Evolutionary conservation across 257 asterid genomes (phyloP).

Genomic region (Fraxinus quadrangulata): DNA sequence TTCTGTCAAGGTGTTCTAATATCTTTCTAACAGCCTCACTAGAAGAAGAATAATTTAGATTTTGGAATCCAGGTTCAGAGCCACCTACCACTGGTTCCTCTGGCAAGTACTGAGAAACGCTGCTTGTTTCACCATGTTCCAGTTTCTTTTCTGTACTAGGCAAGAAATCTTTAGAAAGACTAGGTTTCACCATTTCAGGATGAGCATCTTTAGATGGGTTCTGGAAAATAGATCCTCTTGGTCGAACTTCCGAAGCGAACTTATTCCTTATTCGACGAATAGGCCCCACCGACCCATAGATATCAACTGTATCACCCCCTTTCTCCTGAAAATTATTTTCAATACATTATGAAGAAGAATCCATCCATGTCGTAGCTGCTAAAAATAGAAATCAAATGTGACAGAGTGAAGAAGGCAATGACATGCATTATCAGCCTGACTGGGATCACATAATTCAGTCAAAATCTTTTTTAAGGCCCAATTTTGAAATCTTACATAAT

Average conservation of each 20-base stretch:
- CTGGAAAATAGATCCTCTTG: slow-evolving; percentile 62
- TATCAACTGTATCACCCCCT: slow-evolving; percentile 45
- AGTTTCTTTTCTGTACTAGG: slow-evolving; percentile 41
- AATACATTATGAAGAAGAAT: slow-evolving; percentile 18
- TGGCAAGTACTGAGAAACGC: slow-evolving; percentile 42
- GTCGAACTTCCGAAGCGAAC: slow-evolving; percentile 69
- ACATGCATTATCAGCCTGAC: slow-evolving; percentile 13
- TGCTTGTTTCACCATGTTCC: slow-evolving; percentile 56
- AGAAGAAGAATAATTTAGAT: slow-evolving; percentile 30
- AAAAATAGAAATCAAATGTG: background rate
- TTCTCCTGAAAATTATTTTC: slow-evolving; percentile 51
- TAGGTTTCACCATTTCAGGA: slow-evolving; percentile 34
- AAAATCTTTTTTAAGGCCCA: slow-evolving; percentile 6
- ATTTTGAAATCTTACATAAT: slow-evolving; percentile 8
- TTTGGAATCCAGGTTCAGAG: slow-evolving; percentile 34
- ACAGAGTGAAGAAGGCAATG: background rate
- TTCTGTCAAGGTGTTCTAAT: slow-evolving; percentile 71
- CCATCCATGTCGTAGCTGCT: background rate
- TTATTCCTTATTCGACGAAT: slow-evolving; percentile 64
- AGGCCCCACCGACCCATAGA: slow-evolving; percentile 83
- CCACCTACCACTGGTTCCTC: slow-evolving; percentile 33
- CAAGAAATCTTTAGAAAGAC: slow-evolving; percentile 44
- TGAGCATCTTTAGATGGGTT: slow-evolving; percentile 48
- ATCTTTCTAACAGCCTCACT: slow-evolving; percentile 52
- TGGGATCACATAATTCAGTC: background rate